Percentiles rank a stretch among this genome's conserved stretches.
These are phyloP conservation scores for Ustilago lituana DNA, from an alignment of 1,284 basidiomycete species.

Conservation along the genomic window DNA sequence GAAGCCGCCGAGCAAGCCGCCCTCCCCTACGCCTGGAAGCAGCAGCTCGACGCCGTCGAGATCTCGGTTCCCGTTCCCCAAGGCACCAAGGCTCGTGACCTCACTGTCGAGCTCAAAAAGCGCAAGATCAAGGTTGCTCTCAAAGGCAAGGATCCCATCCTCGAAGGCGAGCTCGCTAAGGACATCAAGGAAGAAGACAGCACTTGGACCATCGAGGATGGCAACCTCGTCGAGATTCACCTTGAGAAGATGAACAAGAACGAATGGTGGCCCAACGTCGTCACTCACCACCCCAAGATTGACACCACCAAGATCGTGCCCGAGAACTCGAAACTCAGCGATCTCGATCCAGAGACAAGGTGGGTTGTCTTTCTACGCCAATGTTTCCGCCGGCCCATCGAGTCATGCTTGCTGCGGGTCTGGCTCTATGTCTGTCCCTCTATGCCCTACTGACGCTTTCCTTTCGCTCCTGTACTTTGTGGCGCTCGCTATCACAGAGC, in stretches of 20 bases:
- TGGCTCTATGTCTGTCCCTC: too few relatives aligned
- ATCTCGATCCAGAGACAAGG: slow-evolving; percentile 92
- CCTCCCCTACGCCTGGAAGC: slow-evolving; percentile 91
- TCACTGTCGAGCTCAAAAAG: slow-evolving; percentile 80
- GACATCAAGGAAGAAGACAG: slow-evolving; percentile 96
- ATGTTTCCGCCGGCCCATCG: too few relatives aligned
- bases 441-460: background rate
- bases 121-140: slow-evolving; percentile 83
- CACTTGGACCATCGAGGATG: slow-evolving; percentile 94
- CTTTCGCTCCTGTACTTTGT: background rate
- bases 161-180: slow-evolving; percentile 84
- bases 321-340: slow-evolving; percentile 92
- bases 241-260: slow-evolving; percentile 87
- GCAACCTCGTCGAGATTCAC: slow-evolving; percentile 77
- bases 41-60: slow-evolving; percentile 87
- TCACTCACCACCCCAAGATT: slow-evolving; percentile 94
- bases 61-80: slow-evolving; percentile 83
- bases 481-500: slow-evolving; percentile 74
- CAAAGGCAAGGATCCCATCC: slow-evolving; percentile 83
- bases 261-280: slow-evolving; percentile 97
- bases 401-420: too few relatives aligned
- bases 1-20: slow-evolving; percentile 84
- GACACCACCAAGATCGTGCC: slow-evolving; percentile 96
- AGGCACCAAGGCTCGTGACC: slow-evolving; percentile 83
- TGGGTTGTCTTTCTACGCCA: too few relatives aligned